Percentiles rank a stretch among this genome's conserved stretches.
phyloP scores from a whole-genome alignment of 257 asterid species.

The Avicennia marina region DNA sequence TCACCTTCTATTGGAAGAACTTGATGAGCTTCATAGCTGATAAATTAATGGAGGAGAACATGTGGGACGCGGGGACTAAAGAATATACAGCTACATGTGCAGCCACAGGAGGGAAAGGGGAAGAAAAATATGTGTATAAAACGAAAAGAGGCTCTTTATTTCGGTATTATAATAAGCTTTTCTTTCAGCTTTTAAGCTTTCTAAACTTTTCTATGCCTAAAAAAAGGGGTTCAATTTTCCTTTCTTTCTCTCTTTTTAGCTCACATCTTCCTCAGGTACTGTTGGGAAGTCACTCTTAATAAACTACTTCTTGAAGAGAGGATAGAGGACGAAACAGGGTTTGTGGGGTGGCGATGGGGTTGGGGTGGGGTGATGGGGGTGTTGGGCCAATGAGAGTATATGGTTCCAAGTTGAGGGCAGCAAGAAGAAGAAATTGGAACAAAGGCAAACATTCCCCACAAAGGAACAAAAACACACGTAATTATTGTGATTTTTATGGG shows the following conservation, averaged over 20 bases:
- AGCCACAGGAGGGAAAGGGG: slow-evolving; percentile 15
- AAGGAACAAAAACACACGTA: slow-evolving; percentile 44
- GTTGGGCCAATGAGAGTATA: slow-evolving; percentile 21
- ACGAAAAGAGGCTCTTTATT: slow-evolving; percentile 35
- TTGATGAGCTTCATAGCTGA: slow-evolving; percentile 26
- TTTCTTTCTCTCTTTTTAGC: slow-evolving; percentile 6
- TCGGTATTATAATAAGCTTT: slow-evolving; percentile 40
- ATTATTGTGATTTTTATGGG: slow-evolving; percentile 16
- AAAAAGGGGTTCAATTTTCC: slow-evolving; percentile 4
- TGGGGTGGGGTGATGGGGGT: not conserved
- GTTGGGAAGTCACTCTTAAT: slow-evolving; percentile 19
- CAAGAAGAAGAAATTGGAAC: slow-evolving; percentile 21
- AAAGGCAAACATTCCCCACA: slow-evolving; percentile 31
- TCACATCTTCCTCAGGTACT: slow-evolving; percentile 26
- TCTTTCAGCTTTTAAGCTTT: slow-evolving; percentile 29
- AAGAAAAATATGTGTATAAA: slow-evolving; percentile 1
- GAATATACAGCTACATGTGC: slow-evolving; percentile 21
- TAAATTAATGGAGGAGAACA: slow-evolving; percentile 9
- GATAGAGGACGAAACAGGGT: not conserved
- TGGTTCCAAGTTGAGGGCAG: slow-evolving; percentile 24
- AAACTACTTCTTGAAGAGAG: slow-evolving; percentile 2
- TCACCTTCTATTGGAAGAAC: not conserved
- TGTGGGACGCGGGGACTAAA: slow-evolving; percentile 7
- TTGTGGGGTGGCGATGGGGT: not conserved
- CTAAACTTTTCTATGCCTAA: slow-evolving; percentile 18